phyloP scores from a whole-genome alignment of 192 early-diverging fungal species.

The Phlyctochytrium bullatum region DNA sequence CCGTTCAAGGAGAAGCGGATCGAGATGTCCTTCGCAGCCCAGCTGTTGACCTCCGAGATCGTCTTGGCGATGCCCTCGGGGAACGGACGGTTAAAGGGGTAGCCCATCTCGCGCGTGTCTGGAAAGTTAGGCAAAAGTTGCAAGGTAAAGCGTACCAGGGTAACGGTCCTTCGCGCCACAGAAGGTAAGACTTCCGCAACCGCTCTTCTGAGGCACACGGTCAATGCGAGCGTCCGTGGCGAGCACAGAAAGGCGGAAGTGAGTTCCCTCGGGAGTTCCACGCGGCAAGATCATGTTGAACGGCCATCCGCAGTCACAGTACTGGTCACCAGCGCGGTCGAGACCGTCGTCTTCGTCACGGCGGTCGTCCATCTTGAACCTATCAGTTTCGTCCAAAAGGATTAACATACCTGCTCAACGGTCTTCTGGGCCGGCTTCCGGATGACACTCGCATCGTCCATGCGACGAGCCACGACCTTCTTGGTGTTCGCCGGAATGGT shows the following conservation, averaged over 20 bases:
- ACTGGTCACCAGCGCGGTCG: slow-evolving; percentile 2
- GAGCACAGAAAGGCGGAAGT: slow-evolving; percentile 10
- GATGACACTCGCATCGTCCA: slow-evolving; percentile 13
- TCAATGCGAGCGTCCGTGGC: slow-evolving; percentile 13
- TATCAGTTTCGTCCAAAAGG: too few species aligned
- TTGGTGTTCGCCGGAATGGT: slow-evolving; percentile 9
- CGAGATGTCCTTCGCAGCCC: not conserved
- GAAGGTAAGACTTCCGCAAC: slow-evolving; percentile 15
- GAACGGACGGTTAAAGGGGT: slow-evolving; percentile 24
- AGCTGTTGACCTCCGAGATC: not conserved
- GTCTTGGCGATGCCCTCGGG: not conserved
- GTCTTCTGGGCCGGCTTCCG: slow-evolving; percentile 24
- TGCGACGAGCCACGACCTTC: slow-evolving; percentile 10
- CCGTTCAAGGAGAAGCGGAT: not conserved
- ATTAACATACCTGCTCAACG: slow-evolving; percentile 4
- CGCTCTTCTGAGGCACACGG: slow-evolving; percentile 9
- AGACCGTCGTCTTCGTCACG: not conserved
- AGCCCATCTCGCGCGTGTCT: slow-evolving; percentile 2
- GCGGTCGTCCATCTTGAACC: slow-evolving; percentile 1
- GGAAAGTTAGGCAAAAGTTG: not conserved
- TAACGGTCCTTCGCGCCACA: slow-evolving; percentile 25
- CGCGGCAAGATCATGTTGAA: slow-evolving; percentile 15
- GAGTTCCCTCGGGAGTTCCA: slow-evolving; percentile 1
- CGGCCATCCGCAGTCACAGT: slow-evolving; percentile 26
- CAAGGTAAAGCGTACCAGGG: slow-evolving; percentile 7